Evolutionary conservation across 495 filamentous ascomycete species (phyloP), one percentile per base, ranked within the genome.

Genomic region (Xylaria castorea): DNA sequence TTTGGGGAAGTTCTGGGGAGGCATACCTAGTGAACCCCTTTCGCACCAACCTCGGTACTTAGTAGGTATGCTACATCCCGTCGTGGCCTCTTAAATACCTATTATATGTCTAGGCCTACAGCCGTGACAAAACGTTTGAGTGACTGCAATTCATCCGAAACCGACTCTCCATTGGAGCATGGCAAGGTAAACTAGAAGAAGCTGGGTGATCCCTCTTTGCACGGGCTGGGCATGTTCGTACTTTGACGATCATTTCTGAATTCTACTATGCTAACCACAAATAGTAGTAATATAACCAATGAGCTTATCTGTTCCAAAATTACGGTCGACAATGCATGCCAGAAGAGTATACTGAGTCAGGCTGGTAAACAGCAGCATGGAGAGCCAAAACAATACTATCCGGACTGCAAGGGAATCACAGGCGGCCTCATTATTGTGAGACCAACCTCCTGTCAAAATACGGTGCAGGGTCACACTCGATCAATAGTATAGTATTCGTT

Each of bases 221-320:
- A 27, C 44, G 1, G 27, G 32, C 42, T 25, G 32, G 16, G 18
- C 65, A 67, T 67, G 16, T 66, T 50, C 18, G 20, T 46, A 40
- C 40, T 32, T 55, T 32, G 66, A 57, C 50, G 48, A 68, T 68
- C 66, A 40, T 22, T 57, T 68, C 66, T 44, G 16, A 4, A 48
- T 66, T 48, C 40, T 66, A 32, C 63, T 18, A 42, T 57, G 66
- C 66, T 44, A 55, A 57, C 30, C 66, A 32, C 44, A 67, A 67
- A 40, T 1, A 40, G 46, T 25, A 48, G 25, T 16, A 22, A 27
- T n/a, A 32, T 16, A 68, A 9, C 50, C 32, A 55, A 68, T 50
- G 27, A 68, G n/a, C n/a, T 11, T 48, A 34, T 66, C 38, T 66
- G 11, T 44, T 66, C 42, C 42, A 32, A 66, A 27, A 66, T 66